phyloP scores from a whole-genome alignment of 1,284 basidiomycete species.

The Melampsora americana region DNA sequence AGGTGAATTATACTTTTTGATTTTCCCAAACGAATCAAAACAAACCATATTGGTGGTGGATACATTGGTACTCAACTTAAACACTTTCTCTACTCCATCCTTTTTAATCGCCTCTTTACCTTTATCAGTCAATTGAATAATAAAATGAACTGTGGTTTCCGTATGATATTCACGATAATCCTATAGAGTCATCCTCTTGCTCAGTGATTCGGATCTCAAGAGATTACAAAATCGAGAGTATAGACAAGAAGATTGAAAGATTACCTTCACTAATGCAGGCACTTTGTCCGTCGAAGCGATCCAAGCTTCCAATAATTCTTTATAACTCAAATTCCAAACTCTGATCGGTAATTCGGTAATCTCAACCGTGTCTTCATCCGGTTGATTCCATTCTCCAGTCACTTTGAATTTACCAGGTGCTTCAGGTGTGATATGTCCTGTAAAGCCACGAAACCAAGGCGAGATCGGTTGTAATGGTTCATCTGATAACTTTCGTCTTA shows the following conservation, averaged over 20 bases:
- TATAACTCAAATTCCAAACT: constrained; percentile 90
- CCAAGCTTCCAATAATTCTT: constrained; percentile 77
- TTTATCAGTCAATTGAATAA: constrained; percentile 74
- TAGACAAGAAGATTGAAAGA: constrained; percentile 45
- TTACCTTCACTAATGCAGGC: constrained; percentile 59
- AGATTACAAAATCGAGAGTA: neutral
- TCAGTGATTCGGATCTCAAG: neutral
- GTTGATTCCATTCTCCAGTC: constrained; percentile 69
- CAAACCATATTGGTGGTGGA: constrained; percentile 97
- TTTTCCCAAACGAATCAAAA: constrained; percentile 93
- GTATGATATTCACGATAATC: constrained; percentile 96
- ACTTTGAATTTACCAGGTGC: constrained; percentile 65
- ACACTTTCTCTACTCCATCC: constrained; percentile 83
- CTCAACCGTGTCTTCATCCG: constrained; percentile 83
- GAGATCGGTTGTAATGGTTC: constrained; percentile 81
- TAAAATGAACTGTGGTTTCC: constrained; percentile 86
- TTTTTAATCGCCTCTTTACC: constrained; percentile 80
- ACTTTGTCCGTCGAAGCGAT: constrained; percentile 64
- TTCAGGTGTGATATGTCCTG: constrained; percentile 50
- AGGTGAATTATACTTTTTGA: constrained; percentile 84
- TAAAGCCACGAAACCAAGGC: constrained; percentile 96
- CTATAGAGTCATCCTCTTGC: constrained; percentile 56
- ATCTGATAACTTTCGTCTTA: constrained; percentile 79
- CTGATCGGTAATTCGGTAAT: constrained; percentile 95
- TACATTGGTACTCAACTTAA: constrained; percentile 81